Conservation (phyloP, 305 asterid species). For the Solanum hybrid region DNA sequence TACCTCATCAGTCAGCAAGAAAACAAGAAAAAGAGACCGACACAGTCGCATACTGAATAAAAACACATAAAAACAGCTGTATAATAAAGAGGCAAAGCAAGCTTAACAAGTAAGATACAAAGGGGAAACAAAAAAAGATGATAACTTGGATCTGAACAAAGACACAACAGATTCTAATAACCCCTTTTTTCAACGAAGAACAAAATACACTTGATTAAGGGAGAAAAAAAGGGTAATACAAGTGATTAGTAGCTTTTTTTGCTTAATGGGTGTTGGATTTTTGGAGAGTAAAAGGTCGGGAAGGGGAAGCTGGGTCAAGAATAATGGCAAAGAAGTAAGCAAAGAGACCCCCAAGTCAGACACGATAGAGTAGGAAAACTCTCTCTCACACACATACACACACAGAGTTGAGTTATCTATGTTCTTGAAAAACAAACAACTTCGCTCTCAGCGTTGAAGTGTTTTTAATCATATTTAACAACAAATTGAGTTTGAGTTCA, state of each 20-base stretch:
- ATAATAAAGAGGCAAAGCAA: not conserved
- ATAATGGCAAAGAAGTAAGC: not conserved
- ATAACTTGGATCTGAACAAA: constrained; percentile 6
- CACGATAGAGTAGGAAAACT: not conserved
- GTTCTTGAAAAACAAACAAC: not conserved
- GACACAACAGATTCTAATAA: not conserved
- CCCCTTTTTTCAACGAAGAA: not conserved
- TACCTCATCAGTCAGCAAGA: not conserved
- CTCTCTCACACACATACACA: not conserved
- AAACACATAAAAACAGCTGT: not conserved
- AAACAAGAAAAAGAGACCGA: not conserved
- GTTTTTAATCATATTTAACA: not conserved
- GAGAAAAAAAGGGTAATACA: not conserved
- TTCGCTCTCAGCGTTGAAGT: not conserved
- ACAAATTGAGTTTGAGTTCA: not conserved
- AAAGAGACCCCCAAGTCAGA: constrained; percentile 2
- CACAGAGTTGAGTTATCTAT: not conserved
- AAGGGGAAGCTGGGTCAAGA: not conserved
- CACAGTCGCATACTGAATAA: not conserved
- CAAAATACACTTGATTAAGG: not conserved
- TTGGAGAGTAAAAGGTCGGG: not conserved
- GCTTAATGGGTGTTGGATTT: not conserved
- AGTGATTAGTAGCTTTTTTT: not conserved
- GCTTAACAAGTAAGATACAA: not conserved
- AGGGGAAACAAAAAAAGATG: not conserved